A percentile compares a stretch with the other conserved stretches of the same genome.
Evolutionary conservation across 441 rosid genomes (phyloP).

Genomic region (Flueggea neowawraea): DNA sequence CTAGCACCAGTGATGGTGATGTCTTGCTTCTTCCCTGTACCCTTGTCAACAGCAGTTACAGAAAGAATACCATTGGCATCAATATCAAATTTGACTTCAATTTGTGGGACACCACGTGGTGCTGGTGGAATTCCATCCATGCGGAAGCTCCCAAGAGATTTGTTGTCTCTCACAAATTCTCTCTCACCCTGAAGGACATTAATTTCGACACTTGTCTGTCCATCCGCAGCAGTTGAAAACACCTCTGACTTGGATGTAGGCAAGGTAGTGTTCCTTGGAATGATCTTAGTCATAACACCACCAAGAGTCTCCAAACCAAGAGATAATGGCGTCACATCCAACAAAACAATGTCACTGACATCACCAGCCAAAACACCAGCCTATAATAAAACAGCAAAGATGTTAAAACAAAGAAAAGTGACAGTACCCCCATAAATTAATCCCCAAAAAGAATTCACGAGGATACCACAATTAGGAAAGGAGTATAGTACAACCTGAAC

Average conservation of each 20-base stretch:
- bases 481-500: slow-evolving; percentile 58
- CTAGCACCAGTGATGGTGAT: slow-evolving; percentile 97
- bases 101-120: slow-evolving; percentile 94
- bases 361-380: slow-evolving; percentile 97
- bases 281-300: slow-evolving; percentile 92
- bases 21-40: slow-evolving; percentile 96
- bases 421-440: too few relatives aligned
- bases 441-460: too few relatives aligned
- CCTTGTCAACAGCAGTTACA: slow-evolving; percentile 80
- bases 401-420: background rate
- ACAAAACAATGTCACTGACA: slow-evolving; percentile 86
- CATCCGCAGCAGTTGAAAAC: slow-evolving; percentile 96
- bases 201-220: slow-evolving; percentile 95
- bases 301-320: slow-evolving; percentile 95
- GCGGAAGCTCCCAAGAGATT: slow-evolving; percentile 93
- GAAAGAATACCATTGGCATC: slow-evolving; percentile 97
- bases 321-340: slow-evolving; percentile 89
- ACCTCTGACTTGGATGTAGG: slow-evolving; percentile 97
- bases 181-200: slow-evolving; percentile 97
- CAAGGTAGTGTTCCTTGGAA: slow-evolving; percentile 84
- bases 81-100: slow-evolving; percentile 94
- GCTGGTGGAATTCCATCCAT: slow-evolving; percentile 95
- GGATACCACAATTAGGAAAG: background rate
- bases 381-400: slow-evolving; percentile 23
- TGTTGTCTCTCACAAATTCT: slow-evolving; percentile 95